phyloP scores from a whole-genome alignment of 2,329 filamentous ascomycete species.

The Ophiognomonia clavigignenti-juglandacearum region DNA sequence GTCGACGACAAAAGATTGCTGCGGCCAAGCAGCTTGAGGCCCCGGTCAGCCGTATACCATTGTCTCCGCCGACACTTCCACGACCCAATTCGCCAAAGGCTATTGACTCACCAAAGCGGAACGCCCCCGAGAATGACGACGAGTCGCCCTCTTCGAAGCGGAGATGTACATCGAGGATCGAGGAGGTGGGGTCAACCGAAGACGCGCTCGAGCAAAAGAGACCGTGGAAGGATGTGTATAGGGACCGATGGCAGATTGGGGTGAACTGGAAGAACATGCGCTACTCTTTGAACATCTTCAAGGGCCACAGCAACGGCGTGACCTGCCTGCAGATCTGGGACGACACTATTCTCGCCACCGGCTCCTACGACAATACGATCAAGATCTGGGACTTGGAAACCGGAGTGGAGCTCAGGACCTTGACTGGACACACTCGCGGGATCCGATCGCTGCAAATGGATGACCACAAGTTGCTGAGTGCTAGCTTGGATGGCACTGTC shows the following conservation, averaged over 20 bases:
- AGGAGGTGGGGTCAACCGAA: slow-evolving; percentile 11
- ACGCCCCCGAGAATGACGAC: slow-evolving; percentile 20
- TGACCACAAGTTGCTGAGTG: slow-evolving; percentile 84
- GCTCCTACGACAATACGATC: slow-evolving; percentile 90
- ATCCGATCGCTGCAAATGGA: slow-evolving; percentile 92
- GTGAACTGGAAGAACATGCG: slow-evolving; percentile 97
- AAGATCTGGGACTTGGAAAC: slow-evolving; percentile 96
- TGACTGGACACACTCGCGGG: slow-evolving; percentile 75
- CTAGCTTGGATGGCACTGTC: slow-evolving; percentile 80
- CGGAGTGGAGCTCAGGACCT: slow-evolving; percentile 77
- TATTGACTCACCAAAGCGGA: slow-evolving; percentile 29
- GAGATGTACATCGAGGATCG: slow-evolving; percentile 24
- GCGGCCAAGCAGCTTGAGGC: slow-evolving; percentile 27
- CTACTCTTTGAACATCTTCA: slow-evolving; percentile 77
- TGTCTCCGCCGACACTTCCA: slow-evolving; percentile 25
- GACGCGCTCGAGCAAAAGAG: slow-evolving; percentile 31
- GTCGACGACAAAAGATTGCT: slow-evolving; percentile 70
- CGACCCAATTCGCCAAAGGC: slow-evolving; percentile 21
- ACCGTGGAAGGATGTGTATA: slow-evolving; percentile 97
- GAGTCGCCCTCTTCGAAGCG: slow-evolving; percentile 25
- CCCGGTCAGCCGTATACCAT: slow-evolving; percentile 16
- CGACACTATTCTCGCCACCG: slow-evolving; percentile 86
- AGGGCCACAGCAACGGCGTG: slow-evolving; percentile 81
- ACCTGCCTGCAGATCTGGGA: slow-evolving; percentile 62
- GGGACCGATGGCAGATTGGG: slow-evolving; percentile 76